These are phyloP conservation scores for Ophiocordyceps camponoti-rufipedis DNA, from an alignment of 2,329 filamentous ascomycete genomes.

Conservation along the genomic window DNA sequence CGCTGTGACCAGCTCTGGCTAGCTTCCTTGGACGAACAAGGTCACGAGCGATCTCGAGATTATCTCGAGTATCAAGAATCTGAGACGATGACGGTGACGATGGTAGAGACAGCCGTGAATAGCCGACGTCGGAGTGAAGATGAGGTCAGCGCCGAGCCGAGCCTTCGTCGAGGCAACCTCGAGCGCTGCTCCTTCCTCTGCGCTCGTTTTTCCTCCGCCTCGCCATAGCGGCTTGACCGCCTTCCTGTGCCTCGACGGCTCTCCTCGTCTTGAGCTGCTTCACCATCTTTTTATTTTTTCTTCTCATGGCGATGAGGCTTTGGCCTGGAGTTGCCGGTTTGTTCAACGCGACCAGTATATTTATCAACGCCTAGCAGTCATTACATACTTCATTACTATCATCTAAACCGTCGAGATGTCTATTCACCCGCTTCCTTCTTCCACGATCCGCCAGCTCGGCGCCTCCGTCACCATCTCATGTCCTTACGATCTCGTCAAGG, in stretches of 20 bases:
- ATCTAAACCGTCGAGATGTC: slow-evolving; percentile 16
- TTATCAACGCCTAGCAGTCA: background rate
- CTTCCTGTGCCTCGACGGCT: too few species aligned
- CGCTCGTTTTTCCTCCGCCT: too few species aligned
- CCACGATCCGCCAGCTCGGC: slow-evolving; percentile 36
- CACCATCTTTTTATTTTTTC: too few species aligned
- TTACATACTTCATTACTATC: background rate
- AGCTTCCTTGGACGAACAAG: too few species aligned
- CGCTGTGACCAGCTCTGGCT: too few species aligned
- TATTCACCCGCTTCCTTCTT: slow-evolving; percentile 29
- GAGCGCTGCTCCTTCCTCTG: too few species aligned
- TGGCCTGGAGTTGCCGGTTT: background rate
- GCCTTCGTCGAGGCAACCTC: background rate
- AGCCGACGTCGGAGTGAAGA: background rate
- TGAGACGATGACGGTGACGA: background rate
- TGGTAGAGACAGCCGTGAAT: background rate
- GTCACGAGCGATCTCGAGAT: too few species aligned
- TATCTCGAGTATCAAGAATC: too few species aligned
- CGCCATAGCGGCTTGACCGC: too few species aligned
- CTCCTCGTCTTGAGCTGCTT: too few species aligned
- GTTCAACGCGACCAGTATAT: background rate
- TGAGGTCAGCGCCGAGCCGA: background rate
- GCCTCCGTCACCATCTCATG: slow-evolving; percentile 42
- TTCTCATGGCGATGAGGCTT: too few species aligned
- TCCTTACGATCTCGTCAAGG: slow-evolving; percentile 48